Evolutionary conservation across 2,329 filamentous ascomycete genomes (phyloP).

Genomic region (Verticillium zaregamsianum): DNA sequence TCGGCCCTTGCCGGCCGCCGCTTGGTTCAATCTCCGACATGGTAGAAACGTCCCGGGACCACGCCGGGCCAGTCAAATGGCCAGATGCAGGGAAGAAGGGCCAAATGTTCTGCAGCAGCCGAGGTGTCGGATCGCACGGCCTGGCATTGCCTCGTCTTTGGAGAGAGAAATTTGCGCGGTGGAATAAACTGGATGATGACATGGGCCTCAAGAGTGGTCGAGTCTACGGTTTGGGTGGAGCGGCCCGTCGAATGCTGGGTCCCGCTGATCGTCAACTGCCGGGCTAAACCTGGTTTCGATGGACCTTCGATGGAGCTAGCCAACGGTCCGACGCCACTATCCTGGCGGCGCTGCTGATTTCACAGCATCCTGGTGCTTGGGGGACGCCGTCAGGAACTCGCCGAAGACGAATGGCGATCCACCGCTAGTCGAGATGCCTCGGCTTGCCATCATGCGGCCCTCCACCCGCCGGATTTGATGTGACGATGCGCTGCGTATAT

Average conservation of each 20-base stretch:
- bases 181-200: not conserved
- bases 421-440: not conserved
- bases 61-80: not conserved
- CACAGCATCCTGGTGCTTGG: not conserved
- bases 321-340: not conserved
- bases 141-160: not conserved
- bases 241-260: not conserved
- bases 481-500: not conserved
- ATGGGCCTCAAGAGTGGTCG: not conserved
- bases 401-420: not conserved
- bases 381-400: not conserved
- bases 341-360: not conserved
- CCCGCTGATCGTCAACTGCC: slow-evolving; percentile 2
- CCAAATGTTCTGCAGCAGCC: not conserved
- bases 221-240: not conserved
- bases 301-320: not conserved
- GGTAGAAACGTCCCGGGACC: not conserved
- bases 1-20: not conserved
- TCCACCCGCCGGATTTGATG: not conserved
- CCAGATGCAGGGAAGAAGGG: not conserved
- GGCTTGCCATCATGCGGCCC: not conserved
- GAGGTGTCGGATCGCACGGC: not conserved
- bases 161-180: not conserved
- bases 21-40: not conserved
- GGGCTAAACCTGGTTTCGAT: not conserved